Evolutionary conservation across 352 stramenopile genomes (phyloP).

Genomic region (Stramenopiles sp.): DNA sequence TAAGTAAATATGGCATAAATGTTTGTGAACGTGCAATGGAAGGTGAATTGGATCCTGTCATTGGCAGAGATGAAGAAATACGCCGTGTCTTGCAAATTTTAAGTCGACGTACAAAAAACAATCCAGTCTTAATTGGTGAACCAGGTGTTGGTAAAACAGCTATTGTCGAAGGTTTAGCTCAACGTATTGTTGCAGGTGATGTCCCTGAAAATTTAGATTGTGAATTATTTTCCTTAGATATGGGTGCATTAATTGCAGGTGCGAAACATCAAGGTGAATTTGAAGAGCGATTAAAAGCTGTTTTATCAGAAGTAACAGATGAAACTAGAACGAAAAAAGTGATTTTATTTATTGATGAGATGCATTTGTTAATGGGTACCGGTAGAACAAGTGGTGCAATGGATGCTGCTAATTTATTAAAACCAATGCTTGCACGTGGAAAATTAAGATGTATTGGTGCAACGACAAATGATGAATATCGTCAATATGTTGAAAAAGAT

Average conservation of each 20-base stretch:
- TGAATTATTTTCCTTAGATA: conserved; percentile 75
- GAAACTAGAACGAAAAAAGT: conserved; percentile 72
- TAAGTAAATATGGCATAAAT: conserved; percentile 84
- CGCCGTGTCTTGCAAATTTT: conserved; percentile 81
- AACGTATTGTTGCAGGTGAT: conserved; percentile 85
- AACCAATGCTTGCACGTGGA: conserved; percentile 85
- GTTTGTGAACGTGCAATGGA: conserved; percentile 66
- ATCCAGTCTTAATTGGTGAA: conserved; percentile 82
- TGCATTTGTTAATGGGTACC: conserved; percentile 83
- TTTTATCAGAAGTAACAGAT: conserved; percentile 71
- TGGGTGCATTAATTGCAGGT: conserved; percentile 83
- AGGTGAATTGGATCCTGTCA: conserved; percentile 92
- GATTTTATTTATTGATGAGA: conserved; percentile 96
- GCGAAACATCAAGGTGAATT: conserved; percentile 96
- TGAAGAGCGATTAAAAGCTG: conserved; percentile 84
- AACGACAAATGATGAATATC: conserved; percentile 92
- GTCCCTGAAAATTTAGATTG: conserved; percentile 79
- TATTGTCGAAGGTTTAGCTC: conserved; percentile 82
- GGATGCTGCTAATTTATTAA: conserved; percentile 92
- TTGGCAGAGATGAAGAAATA: conserved; percentile 92
- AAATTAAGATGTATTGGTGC: conserved; percentile 88
- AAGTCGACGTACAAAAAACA: conserved; percentile 89
- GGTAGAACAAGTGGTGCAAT: conserved; percentile 71
- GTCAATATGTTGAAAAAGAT: conserved; percentile 94
- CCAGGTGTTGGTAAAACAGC: conserved; percentile 89